Evolutionary conservation across 805 yeast species (phyloP).

Genomic region (Metschnikowia lachancei): DNA sequence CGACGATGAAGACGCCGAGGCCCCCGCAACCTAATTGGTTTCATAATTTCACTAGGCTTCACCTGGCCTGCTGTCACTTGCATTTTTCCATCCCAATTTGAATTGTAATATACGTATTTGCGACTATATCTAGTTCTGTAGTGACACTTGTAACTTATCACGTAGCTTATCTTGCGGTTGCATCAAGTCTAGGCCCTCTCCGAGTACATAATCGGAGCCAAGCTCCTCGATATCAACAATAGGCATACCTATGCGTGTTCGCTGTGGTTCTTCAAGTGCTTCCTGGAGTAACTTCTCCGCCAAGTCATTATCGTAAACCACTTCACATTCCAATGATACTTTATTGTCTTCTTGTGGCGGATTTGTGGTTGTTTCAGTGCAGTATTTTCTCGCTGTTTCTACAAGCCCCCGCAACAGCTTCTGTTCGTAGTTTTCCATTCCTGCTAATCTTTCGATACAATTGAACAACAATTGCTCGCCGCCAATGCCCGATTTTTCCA

Average conservation of each 20-base stretch:
- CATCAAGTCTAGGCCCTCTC: slow-evolving; percentile 1
- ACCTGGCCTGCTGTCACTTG: slow-evolving; percentile 8
- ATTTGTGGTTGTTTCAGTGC: neutral
- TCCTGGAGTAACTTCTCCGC: slow-evolving; percentile 9
- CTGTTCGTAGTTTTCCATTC: neutral
- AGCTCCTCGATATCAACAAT: neutral
- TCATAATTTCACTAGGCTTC: slow-evolving; percentile 4
- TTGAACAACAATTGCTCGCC: slow-evolving; percentile 19
- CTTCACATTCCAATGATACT: neutral
- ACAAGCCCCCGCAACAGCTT: slow-evolving; percentile 1
- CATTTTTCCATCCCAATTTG: slow-evolving; percentile 14
- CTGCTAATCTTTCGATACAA: slow-evolving; percentile 25
- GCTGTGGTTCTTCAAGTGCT: neutral
- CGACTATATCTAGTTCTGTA: neutral
- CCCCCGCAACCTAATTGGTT: slow-evolving; percentile 15
- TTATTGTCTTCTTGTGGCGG: neutral
- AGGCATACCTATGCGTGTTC: neutral
- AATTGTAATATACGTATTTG: slow-evolving; percentile 16
- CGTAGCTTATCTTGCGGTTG: neutral
- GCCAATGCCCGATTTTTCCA: slow-evolving; percentile 21
- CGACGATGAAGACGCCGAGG: slow-evolving; percentile 26
- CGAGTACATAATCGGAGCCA: slow-evolving; percentile 4
- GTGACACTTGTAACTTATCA: too few species aligned
- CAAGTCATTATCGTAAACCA: slow-evolving; percentile 13
- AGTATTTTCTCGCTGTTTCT: neutral